Evolutionary conservation across 441 rosid species (phyloP).

Genomic region (Viola pubescens): DNA sequence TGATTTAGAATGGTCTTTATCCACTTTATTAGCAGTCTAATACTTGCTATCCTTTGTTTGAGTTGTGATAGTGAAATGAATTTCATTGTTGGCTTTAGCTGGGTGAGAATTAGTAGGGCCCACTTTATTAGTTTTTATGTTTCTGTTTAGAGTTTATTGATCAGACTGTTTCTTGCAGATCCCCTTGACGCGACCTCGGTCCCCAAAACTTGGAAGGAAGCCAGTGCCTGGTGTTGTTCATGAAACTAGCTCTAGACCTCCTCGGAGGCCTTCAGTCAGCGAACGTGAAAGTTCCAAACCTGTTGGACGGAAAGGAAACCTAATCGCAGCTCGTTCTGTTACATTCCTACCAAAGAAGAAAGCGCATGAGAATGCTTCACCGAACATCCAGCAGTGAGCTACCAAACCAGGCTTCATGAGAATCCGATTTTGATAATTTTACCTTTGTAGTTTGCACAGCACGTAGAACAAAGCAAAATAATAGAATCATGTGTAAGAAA

Average conservation of each 20-base stretch:
- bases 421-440: not conserved
- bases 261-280: conserved; percentile 22
- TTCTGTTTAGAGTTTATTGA: not conserved
- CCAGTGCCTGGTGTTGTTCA: conserved; percentile 19
- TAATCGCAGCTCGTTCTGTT: conserved; percentile 21
- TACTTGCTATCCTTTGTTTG: too few species aligned
- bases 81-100: too few species aligned
- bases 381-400: conserved; percentile 44
- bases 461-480: too few species aligned
- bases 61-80: too few species aligned
- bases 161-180: conserved; percentile 27
- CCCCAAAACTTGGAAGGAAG: conserved; percentile 42
- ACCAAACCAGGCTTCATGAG: not conserved
- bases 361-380: conserved; percentile 57
- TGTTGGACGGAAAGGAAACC: conserved; percentile 21
- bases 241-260: conserved; percentile 29
- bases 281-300: conserved; percentile 26
- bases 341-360: conserved; percentile 30
- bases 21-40: too few species aligned
- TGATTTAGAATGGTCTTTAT: too few species aligned
- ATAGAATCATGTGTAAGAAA: too few species aligned
- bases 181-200: conserved; percentile 25
- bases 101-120: too few species aligned
- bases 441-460: too few species aligned
- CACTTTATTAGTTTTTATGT: too few species aligned